Base-by-base conservation (phyloP, 805 yeast species). In the Candida chauliodis region DNA sequence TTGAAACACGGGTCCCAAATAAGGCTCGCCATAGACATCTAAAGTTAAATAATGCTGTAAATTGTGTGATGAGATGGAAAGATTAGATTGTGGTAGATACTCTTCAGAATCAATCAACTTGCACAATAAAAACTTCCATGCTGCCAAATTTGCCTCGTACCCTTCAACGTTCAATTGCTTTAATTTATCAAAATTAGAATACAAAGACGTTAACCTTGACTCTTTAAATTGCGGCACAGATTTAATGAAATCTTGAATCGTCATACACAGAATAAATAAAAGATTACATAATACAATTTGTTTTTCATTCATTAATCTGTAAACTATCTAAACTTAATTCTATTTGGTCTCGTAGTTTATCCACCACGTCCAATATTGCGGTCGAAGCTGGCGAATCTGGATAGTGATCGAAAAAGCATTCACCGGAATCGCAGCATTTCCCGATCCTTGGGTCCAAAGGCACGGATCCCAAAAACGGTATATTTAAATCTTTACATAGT, bases 401-500 rank as follows among this genome's bases (percentile, higher is more conserved):
- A 51, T 81, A 81, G 38, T 70, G 63, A 48, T 89, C 96, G 41
- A 88, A 66, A 59, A 91, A 93, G 43, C 85, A 79, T 48, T 77
- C 83, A 14, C 99, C 99, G 16, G 66, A 50, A 55, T 93, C 99
- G 60, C 97, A 89, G 30, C 89, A 74, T 50, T 72, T 75, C 0
- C 98, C 98, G 14, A 93, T 88, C 44, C 98, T 71, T 10, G 99
- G 98, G 62, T 93, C 99, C 30, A 93, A 69, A 0, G 99, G 99
- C 2, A 93, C 96, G 8, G 88, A 74, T 1, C 99, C 99, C 40
- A 93, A 66, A 51, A 84, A 93, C 15, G 84, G 83, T 11, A 93
- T 73, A 10, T 69, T 73, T 57, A 86, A 58, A 43, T 93, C 99
- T 48, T 81, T 64, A 40, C 97, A 93, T 30, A 93, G 65, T 21